Percentiles rank a stretch among this genome's conserved stretches.
Evolutionary conservation across 805 yeast genomes (phyloP).

Genomic region (Pichia heedii): DNA sequence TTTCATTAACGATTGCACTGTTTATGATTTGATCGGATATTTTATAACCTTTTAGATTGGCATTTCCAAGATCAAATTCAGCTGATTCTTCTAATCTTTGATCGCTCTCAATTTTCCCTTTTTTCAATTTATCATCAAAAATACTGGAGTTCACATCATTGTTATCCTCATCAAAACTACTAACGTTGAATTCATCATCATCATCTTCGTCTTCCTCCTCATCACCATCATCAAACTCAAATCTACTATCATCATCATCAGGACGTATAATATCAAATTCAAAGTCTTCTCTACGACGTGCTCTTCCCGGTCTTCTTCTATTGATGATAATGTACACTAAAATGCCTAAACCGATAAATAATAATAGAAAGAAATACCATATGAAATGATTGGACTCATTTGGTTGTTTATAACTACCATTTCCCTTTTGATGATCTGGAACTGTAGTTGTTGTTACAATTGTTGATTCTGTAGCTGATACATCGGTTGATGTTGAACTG

Average conservation of each 20-base stretch:
- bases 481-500: conserved; percentile 7
- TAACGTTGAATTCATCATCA: conserved; percentile 6
- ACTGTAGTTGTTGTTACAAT: neutral
- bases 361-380: conserved; percentile 40
- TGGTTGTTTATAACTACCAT: conserved; percentile 1
- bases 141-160: neutral
- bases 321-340: conserved; percentile 34
- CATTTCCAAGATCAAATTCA: conserved; percentile 6
- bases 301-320: conserved; percentile 30
- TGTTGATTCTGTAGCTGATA: conserved; percentile 2
- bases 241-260: conserved; percentile 35
- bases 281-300: conserved; percentile 57
- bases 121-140: neutral
- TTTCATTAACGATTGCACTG: neutral
- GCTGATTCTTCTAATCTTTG: neutral
- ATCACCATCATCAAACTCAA: conserved; percentile 18
- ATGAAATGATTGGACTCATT: conserved; percentile 9
- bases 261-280: conserved; percentile 75
- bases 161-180: conserved; percentile 7
- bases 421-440: neutral
- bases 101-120: neutral
- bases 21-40: neutral
- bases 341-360: conserved; percentile 48
- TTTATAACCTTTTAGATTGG: conserved; percentile 1
- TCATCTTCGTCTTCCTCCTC: conserved; percentile 6